Evolutionary conservation across 352 stramenopile species (phyloP), one percentile per base, ranked within the genome.

Genomic region (Peronospora farinosa): DNA sequence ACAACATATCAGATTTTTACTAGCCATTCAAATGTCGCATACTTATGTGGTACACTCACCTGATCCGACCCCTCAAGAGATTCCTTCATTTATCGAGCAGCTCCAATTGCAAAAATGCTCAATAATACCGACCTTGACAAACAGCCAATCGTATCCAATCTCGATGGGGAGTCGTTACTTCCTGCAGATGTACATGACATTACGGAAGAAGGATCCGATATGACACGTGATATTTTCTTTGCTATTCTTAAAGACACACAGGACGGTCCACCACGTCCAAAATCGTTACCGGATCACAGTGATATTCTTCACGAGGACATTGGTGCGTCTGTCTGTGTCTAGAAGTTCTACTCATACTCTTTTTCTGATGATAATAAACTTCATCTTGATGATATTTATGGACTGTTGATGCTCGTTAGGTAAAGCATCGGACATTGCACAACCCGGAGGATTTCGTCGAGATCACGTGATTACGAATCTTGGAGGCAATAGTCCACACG

Each of bases 141-240:
- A 21, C 19, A 21, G 19, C 3, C 19, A 21, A 31, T 44, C 11
- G 41, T 12, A 6, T 28, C 53, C 4, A 33, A 21, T 15, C 19
- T 41, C 30, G 57, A 67, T 4, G 52, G 39, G 32, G 55, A 69
- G 52, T 13, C 49, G 30, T 40, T 73, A 32, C 50, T 68, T 8
- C 66, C 64, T 16, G 58, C 57, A 2, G 67, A 78, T 42, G 57
- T 80, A 12, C 72, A 83, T 37, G 67, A 78, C 44, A 79, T 83
- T 21, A 38, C 54, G 0, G 72, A 77, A 43, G 72, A 84, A 55
- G 72, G 72, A 11, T 84, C 72, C 11, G 72, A 84, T 57, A 80
- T 84, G 69, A 83, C 72, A 54, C 69, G 72, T 48, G 72, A 83
- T 56, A 83, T 83, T 47, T 79, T 78, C 67, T 75, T 80, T 38